Evolutionary conservation across 495 filamentous ascomycete species (phyloP).

Genomic region (Aspergillus nidulans): DNA sequence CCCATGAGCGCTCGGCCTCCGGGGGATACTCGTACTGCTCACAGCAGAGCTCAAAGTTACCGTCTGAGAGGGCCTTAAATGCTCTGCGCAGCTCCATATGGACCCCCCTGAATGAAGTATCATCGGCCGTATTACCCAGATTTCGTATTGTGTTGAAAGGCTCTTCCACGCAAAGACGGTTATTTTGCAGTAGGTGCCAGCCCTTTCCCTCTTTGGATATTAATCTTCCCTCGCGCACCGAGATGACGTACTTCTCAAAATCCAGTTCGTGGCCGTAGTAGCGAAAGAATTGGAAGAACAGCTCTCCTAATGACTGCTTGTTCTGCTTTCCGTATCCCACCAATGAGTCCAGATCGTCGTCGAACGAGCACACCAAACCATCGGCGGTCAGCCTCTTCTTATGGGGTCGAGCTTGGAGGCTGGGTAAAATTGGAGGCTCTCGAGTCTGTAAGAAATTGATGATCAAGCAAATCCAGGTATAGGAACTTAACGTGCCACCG

Average conservation of each 20-base stretch:
- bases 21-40: conserved; percentile 80
- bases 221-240: conserved; percentile 77
- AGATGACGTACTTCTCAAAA: conserved; percentile 79
- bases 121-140: conserved; percentile 93
- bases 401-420: conserved; percentile 73
- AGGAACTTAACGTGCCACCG: conserved; percentile 93
- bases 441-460: conserved; percentile 92
- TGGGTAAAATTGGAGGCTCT: conserved; percentile 80
- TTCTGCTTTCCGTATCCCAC: conserved; percentile 72
- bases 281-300: conserved; percentile 91
- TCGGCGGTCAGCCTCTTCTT: conserved; percentile 54
- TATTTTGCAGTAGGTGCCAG: conserved; percentile 73
- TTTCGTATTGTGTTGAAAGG: conserved; percentile 95
- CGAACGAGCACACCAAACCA: conserved; percentile 68
- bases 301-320: conserved; percentile 72
- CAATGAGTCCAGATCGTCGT: conserved; percentile 73
- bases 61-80: conserved; percentile 72
- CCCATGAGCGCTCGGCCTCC: conserved; percentile 72
- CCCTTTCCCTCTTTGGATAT: conserved; percentile 82
- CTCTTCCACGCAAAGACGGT: conserved; percentile 90
- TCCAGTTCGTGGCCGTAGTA: conserved; percentile 92
- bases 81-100: conserved; percentile 86
- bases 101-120: conserved; percentile 84
- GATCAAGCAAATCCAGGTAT: conserved; percentile 99
- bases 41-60: conserved; percentile 73